A percentile compares a stretch with the other conserved stretches of the same genome.
Conservation (phyloP, 176 grass and related monocot species). For the Aegilops bicornis region DNA sequence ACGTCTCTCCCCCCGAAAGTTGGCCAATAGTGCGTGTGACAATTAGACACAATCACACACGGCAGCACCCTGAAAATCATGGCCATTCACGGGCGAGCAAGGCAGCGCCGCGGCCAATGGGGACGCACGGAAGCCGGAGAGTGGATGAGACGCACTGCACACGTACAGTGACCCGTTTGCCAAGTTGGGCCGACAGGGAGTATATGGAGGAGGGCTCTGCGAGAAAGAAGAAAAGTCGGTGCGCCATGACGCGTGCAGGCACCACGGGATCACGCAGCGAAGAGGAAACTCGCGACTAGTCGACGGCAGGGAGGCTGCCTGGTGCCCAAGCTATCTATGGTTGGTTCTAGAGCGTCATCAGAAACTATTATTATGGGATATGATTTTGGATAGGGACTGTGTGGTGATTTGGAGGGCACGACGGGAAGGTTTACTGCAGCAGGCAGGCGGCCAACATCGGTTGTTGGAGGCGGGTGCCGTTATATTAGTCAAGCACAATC, state of each 20-base stretch:
- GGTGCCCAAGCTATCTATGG: background rate
- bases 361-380: background rate
- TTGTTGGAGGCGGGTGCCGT: background rate
- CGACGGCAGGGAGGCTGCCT: background rate
- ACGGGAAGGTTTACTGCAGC: background rate
- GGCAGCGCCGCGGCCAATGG: background rate
- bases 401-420: slow-evolving; percentile 37
- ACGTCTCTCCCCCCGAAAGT: background rate
- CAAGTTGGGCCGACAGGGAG: slow-evolving; percentile 15
- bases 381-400: slow-evolving; percentile 29
- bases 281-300: background rate
- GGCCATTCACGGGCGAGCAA: background rate
- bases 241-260: slow-evolving; percentile 15
- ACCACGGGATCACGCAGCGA: background rate
- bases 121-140: background rate
- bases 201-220: background rate
- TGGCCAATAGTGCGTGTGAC: background rate
- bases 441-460: background rate
- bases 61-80: background rate
- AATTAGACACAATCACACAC: background rate
- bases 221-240: background rate
- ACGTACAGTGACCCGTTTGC: background rate
- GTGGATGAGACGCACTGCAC: background rate
- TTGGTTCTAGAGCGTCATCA: background rate
- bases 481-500: slow-evolving; percentile 10